A percentile compares a stretch with the other conserved stretches of the same genome.
phyloP scores from a whole-genome alignment of 2,329 filamentous ascomycete genomes.

The Orbilia brochopaga region DNA sequence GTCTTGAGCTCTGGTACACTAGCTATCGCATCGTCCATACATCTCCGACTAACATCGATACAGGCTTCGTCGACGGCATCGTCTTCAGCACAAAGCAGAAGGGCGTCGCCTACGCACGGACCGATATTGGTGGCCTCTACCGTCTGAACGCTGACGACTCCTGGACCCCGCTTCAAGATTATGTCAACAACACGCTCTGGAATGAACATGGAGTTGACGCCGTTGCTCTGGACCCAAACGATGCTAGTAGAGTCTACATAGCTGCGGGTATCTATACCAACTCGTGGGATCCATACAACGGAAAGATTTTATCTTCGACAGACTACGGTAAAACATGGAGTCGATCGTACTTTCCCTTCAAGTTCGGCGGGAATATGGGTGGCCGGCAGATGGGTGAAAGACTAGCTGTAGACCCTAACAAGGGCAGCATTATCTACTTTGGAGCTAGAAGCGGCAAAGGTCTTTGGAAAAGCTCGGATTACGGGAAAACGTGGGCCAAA shows the following conservation, averaged over 20 bases:
- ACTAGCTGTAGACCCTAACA: conserved; percentile 66
- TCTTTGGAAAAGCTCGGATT: conserved; percentile 66
- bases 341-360: conserved; percentile 64
- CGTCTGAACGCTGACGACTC: conserved; percentile 65
- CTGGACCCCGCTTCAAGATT: conserved; percentile 65
- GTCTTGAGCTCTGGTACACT: background rate
- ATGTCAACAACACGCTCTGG: conserved; percentile 61
- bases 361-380: conserved; percentile 69
- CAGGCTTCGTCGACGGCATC: conserved; percentile 64
- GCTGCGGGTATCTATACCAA: conserved; percentile 67
- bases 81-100: conserved; percentile 62
- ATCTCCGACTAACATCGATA: background rate
- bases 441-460: conserved; percentile 67
- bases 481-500: conserved; percentile 64
- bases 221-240: conserved; percentile 64
- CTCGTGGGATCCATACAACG: conserved; percentile 66
- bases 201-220: conserved; percentile 66
- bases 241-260: conserved; percentile 64
- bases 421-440: conserved; percentile 66
- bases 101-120: conserved; percentile 65
- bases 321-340: conserved; percentile 65
- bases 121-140: conserved; percentile 67
- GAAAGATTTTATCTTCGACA: conserved; percentile 64
- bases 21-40: background rate
- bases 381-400: conserved; percentile 66